Conservation (phyloP, 1,284 basidiomycete species). For the Binderoboletus segoi region DNA sequence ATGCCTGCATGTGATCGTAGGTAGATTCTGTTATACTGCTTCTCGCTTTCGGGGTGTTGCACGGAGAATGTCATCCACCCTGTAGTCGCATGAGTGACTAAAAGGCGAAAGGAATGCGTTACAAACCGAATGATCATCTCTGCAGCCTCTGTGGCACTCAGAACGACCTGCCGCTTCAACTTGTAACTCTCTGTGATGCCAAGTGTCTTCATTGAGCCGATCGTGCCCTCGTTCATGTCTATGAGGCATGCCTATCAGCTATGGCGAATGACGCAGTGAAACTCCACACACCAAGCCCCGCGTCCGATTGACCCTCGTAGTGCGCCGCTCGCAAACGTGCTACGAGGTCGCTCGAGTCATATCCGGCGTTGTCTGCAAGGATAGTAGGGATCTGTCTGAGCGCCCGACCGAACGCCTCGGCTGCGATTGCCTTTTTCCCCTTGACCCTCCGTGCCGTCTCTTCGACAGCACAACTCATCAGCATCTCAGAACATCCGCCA, state of each 20-base stretch:
- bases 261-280: neutral
- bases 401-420: slow-evolving; percentile 89
- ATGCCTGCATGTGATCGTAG: neutral
- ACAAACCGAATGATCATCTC: slow-evolving; percentile 97
- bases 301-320: slow-evolving; percentile 83
- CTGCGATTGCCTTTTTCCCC: slow-evolving; percentile 96
- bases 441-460: slow-evolving; percentile 83
- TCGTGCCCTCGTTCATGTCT: slow-evolving; percentile 88
- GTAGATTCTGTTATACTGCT: slow-evolving; percentile 45
- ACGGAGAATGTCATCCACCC: slow-evolving; percentile 71
- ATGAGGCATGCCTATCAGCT: slow-evolving; percentile 4
- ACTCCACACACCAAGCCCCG: slow-evolving; percentile 72
- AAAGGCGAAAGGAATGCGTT: neutral
- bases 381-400: slow-evolving; percentile 96
- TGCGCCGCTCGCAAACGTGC: slow-evolving; percentile 91
- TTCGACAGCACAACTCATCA: slow-evolving; percentile 95
- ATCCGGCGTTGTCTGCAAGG: slow-evolving; percentile 96
- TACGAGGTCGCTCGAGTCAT: slow-evolving; percentile 96
- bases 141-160: slow-evolving; percentile 93
- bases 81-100: slow-evolving; percentile 29
- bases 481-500: slow-evolving; percentile 97
- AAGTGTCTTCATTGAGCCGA: slow-evolving; percentile 87
- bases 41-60: slow-evolving; percentile 67
- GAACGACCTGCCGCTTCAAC: slow-evolving; percentile 93
- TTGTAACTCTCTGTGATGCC: slow-evolving; percentile 98